Base-by-base conservation (phyloP, 805 yeast species). In the Starmerella etchellsii region DNA sequence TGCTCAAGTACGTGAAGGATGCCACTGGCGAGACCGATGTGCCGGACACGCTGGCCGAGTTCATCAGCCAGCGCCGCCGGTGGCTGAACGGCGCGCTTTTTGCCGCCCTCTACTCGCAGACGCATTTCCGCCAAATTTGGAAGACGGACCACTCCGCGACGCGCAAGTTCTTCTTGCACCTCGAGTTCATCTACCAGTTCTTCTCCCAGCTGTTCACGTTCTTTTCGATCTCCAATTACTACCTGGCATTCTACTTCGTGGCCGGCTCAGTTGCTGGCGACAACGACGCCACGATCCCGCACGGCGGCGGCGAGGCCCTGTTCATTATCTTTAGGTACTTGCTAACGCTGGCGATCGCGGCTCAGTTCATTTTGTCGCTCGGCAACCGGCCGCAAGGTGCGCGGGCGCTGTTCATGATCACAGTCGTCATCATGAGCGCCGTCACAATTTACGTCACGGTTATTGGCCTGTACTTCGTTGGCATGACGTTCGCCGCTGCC, bases 311-410 rank as follows among this genome's bases (percentile, higher is more conserved):
- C 13, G 76, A 76, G 52, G 77, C 83, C 64, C 62, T 83, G 22
- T 88, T 87, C 60, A 78, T 85, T 37, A 69, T 87, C 33, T 76
- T 91, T 74, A 83, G 85, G 59, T 87, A 91, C 58, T 63, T 84
- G 46, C 75, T 88, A 54, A 70, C 85, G 40, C 76, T 93, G 58
- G 79, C 81, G 16, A 68, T 91, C 52, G 77, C 91, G 11, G 74
- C 93, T n/a, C 78, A 85, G 61, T 81, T 91, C 55, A 78, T 91
- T 50, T 81, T 87, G 28, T 85, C 96, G 0, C 81, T 91, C 73
- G 99, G 99, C 49, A 91, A 91, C 57, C 72, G 97, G 54, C 99
- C 99, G 2, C 97, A 91, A 53, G 98, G 98, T 26, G 88, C 95
- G 0, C 78, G 77, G 42, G 76, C 72, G 39, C 61, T 88, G 37